A percentile compares a stretch with the other conserved stretches of the same genome.
phyloP scores from a whole-genome alignment of 2,329 filamentous ascomycete species.

The Alternaria sp. region DNA sequence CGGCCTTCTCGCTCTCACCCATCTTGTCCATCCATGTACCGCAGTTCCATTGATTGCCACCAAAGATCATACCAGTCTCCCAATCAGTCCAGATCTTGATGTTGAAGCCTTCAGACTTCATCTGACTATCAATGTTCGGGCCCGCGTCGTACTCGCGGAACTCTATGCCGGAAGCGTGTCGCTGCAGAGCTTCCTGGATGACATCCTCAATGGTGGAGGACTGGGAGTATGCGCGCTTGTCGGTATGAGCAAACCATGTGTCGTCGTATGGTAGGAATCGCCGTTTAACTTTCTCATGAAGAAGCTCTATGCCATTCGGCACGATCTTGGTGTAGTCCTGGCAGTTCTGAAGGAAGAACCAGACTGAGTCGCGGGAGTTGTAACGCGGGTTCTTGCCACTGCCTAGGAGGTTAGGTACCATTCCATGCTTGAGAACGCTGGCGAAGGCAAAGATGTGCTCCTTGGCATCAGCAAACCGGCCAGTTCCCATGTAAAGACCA shows the following conservation, averaged over 20 bases:
- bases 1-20: conserved; percentile 93
- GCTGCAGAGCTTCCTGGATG: conserved; percentile 90
- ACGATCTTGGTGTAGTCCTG: conserved; percentile 89
- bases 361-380: conserved; percentile 94
- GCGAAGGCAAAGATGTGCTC: conserved; percentile 96
- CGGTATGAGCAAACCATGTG: conserved; percentile 86
- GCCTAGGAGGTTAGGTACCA: conserved; percentile 94
- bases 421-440: conserved; percentile 95
- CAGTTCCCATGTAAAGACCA: conserved; percentile 89
- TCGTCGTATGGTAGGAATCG: conserved; percentile 96
- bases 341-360: conserved; percentile 97
- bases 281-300: conserved; percentile 79
- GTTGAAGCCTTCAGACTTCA: conserved; percentile 91
- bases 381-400: conserved; percentile 88
- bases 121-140: conserved; percentile 85
- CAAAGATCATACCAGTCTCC: conserved; percentile 88
- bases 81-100: conserved; percentile 92
- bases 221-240: conserved; percentile 83
- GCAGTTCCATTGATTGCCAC: conserved; percentile 93
- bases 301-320: conserved; percentile 75
- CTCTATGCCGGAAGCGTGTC: conserved; percentile 88
- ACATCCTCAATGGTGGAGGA: conserved; percentile 86
- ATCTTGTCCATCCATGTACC: conserved; percentile 99
- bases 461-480: conserved; percentile 84
- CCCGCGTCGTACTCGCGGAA: conserved; percentile 97